Percentiles rank a stretch among this genome's conserved stretches.
Conservation (phyloP, 306 rosid species). For the Cucurbita maxima region DNA sequence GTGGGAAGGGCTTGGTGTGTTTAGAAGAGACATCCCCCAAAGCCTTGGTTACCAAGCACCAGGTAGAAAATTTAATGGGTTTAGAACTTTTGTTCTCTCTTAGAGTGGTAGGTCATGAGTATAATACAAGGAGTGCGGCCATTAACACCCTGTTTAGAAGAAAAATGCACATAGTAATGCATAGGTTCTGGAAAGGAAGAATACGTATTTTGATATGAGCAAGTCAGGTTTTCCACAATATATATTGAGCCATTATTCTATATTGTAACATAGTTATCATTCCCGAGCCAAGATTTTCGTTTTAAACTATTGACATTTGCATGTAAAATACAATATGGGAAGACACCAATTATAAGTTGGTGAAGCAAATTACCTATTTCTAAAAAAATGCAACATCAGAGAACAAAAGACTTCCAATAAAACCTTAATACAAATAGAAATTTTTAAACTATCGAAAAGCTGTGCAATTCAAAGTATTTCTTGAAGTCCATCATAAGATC, state of each 20-base stretch:
- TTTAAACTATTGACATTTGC: neutral
- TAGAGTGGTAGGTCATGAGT: too few species aligned
- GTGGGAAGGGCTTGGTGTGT: too few species aligned
- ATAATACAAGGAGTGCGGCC: too few species aligned
- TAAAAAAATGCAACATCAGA: neutral
- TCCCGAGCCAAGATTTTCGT: neutral
- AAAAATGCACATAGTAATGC: neutral
- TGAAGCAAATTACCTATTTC: neutral
- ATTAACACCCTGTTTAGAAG: neutral
- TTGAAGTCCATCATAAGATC: neutral
- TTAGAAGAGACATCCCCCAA: too few species aligned
- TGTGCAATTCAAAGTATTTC: neutral
- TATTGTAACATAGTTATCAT: neutral
- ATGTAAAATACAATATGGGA: neutral
- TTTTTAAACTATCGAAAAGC: neutral
- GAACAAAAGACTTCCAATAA: neutral
- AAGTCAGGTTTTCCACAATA: neutral
- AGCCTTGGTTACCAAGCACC: too few species aligned
- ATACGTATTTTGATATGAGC: neutral
- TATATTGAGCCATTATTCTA: neutral
- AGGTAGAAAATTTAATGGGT: too few species aligned
- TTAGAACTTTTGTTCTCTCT: too few species aligned
- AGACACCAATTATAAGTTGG: neutral
- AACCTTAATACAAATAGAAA: neutral
- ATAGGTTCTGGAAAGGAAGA: neutral